A percentile compares a stretch with the other conserved stretches of the same genome.
phyloP scores from a whole-genome alignment of 1,139 yeast genomes.

The Nakaseomyces glabratus region DNA sequence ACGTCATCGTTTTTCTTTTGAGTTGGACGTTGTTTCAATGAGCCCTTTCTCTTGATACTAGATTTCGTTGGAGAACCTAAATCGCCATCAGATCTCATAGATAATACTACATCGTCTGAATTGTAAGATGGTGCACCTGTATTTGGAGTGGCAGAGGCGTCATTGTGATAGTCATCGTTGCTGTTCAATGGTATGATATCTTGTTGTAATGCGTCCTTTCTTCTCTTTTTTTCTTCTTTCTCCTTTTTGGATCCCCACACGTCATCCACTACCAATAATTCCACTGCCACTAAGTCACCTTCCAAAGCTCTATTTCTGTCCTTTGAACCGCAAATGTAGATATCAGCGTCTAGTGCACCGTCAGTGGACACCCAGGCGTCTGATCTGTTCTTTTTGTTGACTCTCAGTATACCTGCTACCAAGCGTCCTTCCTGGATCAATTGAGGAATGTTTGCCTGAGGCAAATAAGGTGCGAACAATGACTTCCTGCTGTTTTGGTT shows the following conservation, averaged over 20 bases:
- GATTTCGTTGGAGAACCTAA: conserved; percentile 20
- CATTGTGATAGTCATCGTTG: conserved; percentile 60
- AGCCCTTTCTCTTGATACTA: conserved; percentile 71
- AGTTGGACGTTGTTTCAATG: conserved; percentile 92
- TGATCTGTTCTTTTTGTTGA: conserved; percentile 88
- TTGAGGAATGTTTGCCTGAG: conserved; percentile 87
- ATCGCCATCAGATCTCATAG: conserved; percentile 23
- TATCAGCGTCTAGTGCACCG: conserved; percentile 90
- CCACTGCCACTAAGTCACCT: conserved; percentile 94
- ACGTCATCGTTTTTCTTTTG: conserved; percentile 97
- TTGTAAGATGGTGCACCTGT: conserved; percentile 21
- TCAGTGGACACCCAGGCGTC: conserved; percentile 97
- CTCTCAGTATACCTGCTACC: conserved; percentile 87
- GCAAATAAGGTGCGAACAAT: conserved; percentile 89
- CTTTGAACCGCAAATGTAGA: conserved; percentile 96
- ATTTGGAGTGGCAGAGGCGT: conserved; percentile 41
- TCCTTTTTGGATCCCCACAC: conserved; percentile 96
- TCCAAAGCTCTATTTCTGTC: conserved; percentile 96
- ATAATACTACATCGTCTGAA: conserved; percentile 24
- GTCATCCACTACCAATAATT: conserved; percentile 86
- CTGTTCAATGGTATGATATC: conserved; percentile 34
- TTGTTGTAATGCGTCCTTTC: conserved; percentile 51
- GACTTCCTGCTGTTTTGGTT: conserved; percentile 50
- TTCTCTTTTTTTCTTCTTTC: conserved; percentile 92
- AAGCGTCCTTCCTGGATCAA: conserved; percentile 81